Evolutionary conservation across 257 asterid species (phyloP).

Genomic region (Salvia miltiorrhiza): DNA sequence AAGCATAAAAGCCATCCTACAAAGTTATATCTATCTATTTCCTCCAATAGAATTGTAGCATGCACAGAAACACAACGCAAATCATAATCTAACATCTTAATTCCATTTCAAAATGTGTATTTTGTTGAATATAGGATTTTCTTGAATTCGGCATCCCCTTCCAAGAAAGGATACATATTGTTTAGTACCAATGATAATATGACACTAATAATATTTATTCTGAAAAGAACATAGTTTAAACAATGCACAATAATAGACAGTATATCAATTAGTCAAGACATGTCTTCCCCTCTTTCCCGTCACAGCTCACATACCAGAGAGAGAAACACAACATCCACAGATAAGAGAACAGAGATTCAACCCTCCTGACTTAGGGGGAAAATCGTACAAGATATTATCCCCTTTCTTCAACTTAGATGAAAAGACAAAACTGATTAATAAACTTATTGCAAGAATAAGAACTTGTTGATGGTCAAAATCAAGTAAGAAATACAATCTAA

Average conservation of each 20-base stretch:
- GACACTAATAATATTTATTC: background rate
- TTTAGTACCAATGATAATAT: background rate
- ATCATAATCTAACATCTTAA: too few species aligned
- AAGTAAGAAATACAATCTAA: background rate
- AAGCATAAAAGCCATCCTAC: background rate
- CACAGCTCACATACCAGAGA: too few species aligned
- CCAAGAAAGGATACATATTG: background rate
- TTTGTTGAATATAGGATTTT: background rate
- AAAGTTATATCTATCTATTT: background rate
- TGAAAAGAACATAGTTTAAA: background rate
- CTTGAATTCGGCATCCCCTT: background rate
- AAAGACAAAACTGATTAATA: background rate
- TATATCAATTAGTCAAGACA: background rate
- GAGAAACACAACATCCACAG: too few species aligned
- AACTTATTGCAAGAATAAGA: background rate
- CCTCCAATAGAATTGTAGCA: background rate
- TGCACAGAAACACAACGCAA: background rate
- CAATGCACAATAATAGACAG: background rate
- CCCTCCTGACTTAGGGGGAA: too few species aligned
- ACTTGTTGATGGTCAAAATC: background rate
- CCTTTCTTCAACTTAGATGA: too few species aligned
- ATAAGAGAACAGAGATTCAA: too few species aligned
- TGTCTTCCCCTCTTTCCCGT: background rate
- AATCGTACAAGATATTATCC: too few species aligned
- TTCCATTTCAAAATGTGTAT: background rate